Conservation (phyloP, 2,329 filamentous ascomycete species). For the Pseudocercospora cruenta region DNA sequence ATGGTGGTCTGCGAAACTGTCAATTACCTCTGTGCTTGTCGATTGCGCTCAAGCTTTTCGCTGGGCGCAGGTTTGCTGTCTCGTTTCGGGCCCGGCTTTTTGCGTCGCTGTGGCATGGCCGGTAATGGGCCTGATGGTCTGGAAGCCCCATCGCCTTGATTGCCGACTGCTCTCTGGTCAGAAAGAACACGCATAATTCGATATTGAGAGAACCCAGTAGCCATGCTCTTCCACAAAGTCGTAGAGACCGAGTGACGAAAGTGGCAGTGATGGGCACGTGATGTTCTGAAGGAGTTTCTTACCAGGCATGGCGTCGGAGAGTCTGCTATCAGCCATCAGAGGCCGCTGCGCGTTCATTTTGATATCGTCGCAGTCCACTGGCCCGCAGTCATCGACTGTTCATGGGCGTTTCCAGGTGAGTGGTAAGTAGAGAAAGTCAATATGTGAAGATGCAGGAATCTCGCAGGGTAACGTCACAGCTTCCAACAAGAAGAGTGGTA, state of each 20-base stretch:
- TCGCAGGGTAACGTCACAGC: background rate
- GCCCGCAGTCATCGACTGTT: background rate
- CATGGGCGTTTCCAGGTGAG: background rate
- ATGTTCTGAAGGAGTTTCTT: slow-evolving; percentile 10
- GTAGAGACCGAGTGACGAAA: background rate
- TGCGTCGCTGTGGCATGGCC: slow-evolving; percentile 21
- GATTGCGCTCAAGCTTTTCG: slow-evolving; percentile 30
- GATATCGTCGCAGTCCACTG: background rate
- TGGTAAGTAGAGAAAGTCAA: slow-evolving; percentile 3
- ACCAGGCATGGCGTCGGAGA: slow-evolving; percentile 19
- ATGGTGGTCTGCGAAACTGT: background rate
- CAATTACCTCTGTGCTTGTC: slow-evolving; percentile 29
- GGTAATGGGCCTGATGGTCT: slow-evolving; percentile 11
- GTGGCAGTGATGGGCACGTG: background rate
- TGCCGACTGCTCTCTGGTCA: slow-evolving; percentile 17
- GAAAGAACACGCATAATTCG: slow-evolving; percentile 3
- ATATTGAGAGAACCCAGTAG: background rate
- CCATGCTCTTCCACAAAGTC: background rate
- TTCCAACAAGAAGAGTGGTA: background rate
- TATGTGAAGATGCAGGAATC: slow-evolving; percentile 1
- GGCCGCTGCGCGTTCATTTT: slow-evolving; percentile 24
- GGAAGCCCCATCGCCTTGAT: slow-evolving; percentile 9
- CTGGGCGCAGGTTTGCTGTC: slow-evolving; percentile 29
- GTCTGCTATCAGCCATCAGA: slow-evolving; percentile 16
- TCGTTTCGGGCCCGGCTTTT: slow-evolving; percentile 31